Conservation (phyloP, 106 monocot genomes). For the Platanthera guangdongensis region DNA sequence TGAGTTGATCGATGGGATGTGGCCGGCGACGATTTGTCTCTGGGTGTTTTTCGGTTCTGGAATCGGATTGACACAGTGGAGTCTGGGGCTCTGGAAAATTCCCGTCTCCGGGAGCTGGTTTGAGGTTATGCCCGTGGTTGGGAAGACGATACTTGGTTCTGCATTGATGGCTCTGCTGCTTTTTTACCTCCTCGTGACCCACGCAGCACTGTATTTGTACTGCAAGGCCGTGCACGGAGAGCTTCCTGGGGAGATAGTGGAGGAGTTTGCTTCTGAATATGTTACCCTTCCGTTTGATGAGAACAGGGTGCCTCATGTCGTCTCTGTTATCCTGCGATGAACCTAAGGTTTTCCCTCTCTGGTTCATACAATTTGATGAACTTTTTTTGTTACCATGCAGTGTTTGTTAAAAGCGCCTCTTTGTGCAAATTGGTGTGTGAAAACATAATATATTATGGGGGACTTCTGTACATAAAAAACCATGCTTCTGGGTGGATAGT, state of each 20-base stretch:
- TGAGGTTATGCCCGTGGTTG: conserved; percentile 23
- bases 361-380: background rate
- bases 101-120: background rate
- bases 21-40: conserved; percentile 21
- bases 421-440: conserved; percentile 2
- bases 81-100: conserved; percentile 4
- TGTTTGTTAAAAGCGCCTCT: background rate
- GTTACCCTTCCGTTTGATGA: conserved; percentile 49
- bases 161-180: conserved; percentile 24
- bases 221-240: conserved; percentile 63
- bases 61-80: conserved; percentile 30
- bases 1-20: conserved; percentile 28
- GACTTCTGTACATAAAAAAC: conserved; percentile 4
- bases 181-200: conserved; percentile 31
- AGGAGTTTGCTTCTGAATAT: conserved; percentile 50
- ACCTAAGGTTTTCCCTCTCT: background rate
- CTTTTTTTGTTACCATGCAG: background rate
- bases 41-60: conserved; percentile 28
- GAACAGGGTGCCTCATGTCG: conserved; percentile 42
- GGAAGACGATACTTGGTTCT: conserved; percentile 25
- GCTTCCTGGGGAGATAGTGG: conserved; percentile 50
- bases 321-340: conserved; percentile 39
- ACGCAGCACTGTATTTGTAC: conserved; percentile 43
- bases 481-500: background rate
- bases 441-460: background rate